These are phyloP conservation scores for Boletus sp. DNA, from an alignment of 768 basidiomycete genomes.

Conservation along the genomic window DNA sequence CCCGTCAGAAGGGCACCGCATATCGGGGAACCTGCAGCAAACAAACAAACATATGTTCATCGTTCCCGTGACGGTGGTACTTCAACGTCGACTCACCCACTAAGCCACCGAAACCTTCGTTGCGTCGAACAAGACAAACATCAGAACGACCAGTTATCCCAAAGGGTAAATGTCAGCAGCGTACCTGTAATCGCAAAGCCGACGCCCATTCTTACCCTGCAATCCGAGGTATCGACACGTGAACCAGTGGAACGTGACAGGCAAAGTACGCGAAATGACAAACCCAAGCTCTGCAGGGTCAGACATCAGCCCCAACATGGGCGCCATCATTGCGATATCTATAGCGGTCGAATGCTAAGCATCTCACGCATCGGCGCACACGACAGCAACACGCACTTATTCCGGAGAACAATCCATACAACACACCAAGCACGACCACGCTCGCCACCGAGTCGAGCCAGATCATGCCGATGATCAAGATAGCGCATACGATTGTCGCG, in stretches of 20 bases:
- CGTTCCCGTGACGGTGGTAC: not conserved
- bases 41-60: constrained; percentile 10
- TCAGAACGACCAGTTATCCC: not conserved
- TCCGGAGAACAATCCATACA: constrained; percentile 51
- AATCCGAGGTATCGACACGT: no score
- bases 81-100: constrained; percentile 10
- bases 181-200: constrained; percentile 43
- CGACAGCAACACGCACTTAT: constrained; percentile 27
- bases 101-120: constrained; percentile 23
- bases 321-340: constrained; percentile 42
- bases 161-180: constrained; percentile 1
- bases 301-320: constrained; percentile 44
- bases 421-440: constrained; percentile 40
- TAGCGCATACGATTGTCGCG: constrained; percentile 31
- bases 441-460: constrained; percentile 38
- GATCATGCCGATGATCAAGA: constrained; percentile 46
- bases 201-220: constrained; percentile 43
- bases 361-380: not conserved
- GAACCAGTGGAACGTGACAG: no score
- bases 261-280: constrained; percentile 1
- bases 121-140: no score
- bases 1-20: constrained; percentile 52
- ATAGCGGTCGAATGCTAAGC: not conserved
- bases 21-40: constrained; percentile 48
- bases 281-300: constrained; percentile 52